Evolutionary conservation across 495 filamentous ascomycete species (phyloP), one percentile per base, ranked within the genome.

Genomic region (Daldinia caldariorum): DNA sequence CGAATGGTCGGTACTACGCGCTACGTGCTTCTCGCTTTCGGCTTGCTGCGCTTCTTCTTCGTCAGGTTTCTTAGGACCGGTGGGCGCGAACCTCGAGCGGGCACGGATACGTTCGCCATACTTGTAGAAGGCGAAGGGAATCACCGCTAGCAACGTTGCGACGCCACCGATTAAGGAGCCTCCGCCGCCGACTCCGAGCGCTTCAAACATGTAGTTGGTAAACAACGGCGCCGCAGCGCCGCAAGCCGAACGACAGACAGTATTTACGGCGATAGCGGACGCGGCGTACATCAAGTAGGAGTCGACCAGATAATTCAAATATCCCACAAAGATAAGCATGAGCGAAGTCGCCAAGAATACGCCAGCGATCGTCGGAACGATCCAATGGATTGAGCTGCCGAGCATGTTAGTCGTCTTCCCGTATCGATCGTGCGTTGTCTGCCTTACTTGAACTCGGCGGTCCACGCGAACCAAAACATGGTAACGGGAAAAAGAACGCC

Each of bases 241-340:
- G 39, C 86, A 82, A 13, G 88, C 82, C 43, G 84, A 87, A 3
- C 91, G 80, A 31, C 80, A 73, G 45, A 88, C 86, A 0, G 84
- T 85, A 1, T 87, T 86, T 0, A 88, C 88, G 0, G 91, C 89
- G 61, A 91, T 78, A 0, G 90, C 91, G 38, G 81, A 85, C 3
- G 90, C 90, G 2, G 91, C 88, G 73, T 88, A 91, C 61, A 89
- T 85, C 51, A 85, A 83, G 71, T 93, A 92, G 12, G 89, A 85
- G 70, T 92, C 90, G 12, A 89, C 88, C 39, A 92, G 79, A 62
- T 92, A 92, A 63, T 90, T 92, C 3, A 91, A 72, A 54, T 89
- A 83, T 0, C 84, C 83, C 45, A 80, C 78, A 41, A 82, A 81
- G 14, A 82, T 76, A 10, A 80, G 79, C 51, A 81, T 69, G 20